phyloP scores from a whole-genome alignment of 345 rosid species.

The Sonneratia alba region DNA sequence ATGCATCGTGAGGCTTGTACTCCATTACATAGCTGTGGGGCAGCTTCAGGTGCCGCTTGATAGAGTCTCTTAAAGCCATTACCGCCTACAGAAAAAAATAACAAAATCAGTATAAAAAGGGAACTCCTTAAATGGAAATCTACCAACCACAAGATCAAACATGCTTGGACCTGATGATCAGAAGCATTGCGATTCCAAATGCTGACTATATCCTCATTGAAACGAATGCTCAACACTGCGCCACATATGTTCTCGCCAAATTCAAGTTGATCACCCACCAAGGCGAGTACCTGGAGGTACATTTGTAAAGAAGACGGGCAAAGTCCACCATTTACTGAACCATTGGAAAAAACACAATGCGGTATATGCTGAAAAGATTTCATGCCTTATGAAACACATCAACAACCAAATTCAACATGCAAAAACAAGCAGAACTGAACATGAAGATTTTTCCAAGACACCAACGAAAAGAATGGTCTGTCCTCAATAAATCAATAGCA shows the following conservation, averaged over 20 bases:
- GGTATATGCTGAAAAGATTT: neutral
- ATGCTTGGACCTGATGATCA: conserved; percentile 64
- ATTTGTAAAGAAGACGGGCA: neutral
- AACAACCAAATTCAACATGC: no score
- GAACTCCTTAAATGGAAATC: neutral
- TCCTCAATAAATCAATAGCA: no score
- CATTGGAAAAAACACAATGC: neutral
- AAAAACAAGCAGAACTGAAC: no score
- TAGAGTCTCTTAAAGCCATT: conserved; percentile 77
- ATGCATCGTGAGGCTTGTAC: conserved; percentile 93
- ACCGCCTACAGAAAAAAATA: conserved; percentile 47
- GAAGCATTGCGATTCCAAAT: conserved; percentile 93
- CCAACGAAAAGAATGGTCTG: neutral
- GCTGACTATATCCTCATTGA: conserved; percentile 83
- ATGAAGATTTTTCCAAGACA: no score
- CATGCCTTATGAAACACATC: neutral
- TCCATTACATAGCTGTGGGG: conserved; percentile 92
- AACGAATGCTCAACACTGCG: conserved; percentile 86
- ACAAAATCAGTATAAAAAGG: neutral
- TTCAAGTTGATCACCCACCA: conserved; percentile 87
- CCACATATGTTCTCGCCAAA: conserved; percentile 79
- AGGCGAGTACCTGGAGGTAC: conserved; percentile 66
- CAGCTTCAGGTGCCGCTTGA: conserved; percentile 82
- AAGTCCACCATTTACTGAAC: neutral
- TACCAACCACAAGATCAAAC: neutral